phyloP scores from a whole-genome alignment of 352 stramenopile species.

The Peronospora farinosa region DNA sequence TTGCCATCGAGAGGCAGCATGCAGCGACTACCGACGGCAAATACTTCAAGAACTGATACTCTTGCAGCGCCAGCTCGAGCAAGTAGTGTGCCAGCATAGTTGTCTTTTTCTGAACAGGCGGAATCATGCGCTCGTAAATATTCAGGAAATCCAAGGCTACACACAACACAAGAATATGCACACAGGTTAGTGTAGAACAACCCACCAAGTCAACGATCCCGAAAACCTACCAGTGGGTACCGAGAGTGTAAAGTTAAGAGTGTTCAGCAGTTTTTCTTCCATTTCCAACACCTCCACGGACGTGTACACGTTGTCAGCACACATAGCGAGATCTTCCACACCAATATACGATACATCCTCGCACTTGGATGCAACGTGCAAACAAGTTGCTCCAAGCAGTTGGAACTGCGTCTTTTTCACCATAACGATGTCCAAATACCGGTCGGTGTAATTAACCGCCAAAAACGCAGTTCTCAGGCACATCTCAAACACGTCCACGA shows the following conservation, averaged over 20 bases:
- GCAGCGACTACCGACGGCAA: constrained; percentile 79
- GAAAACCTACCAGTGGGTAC: constrained; percentile 70
- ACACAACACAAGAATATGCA: neutral
- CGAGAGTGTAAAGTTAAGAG: constrained; percentile 87
- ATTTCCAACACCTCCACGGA: constrained; percentile 87
- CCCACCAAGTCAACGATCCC: neutral
- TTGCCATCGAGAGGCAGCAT: constrained; percentile 80
- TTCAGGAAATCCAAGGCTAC: constrained; percentile 85
- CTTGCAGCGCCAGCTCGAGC: constrained; percentile 80
- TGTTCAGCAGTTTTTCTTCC: constrained; percentile 88
- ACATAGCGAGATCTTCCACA: constrained; percentile 88
- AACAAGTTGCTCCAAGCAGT: constrained; percentile 83
- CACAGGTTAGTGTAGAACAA: neutral
- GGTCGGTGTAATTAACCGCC: constrained; percentile 88
- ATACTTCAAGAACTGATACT: constrained; percentile 85
- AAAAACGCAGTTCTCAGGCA: constrained; percentile 85
- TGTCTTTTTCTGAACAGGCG: constrained; percentile 76
- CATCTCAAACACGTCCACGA: constrained; percentile 91
- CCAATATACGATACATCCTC: constrained; percentile 91
- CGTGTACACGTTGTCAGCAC: constrained; percentile 87
- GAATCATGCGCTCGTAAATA: constrained; percentile 86
- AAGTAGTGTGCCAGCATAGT: constrained; percentile 87
- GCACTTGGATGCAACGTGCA: constrained; percentile 88
- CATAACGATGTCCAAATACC: constrained; percentile 84
- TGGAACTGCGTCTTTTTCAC: constrained; percentile 87